Evolutionary conservation across 2,329 filamentous ascomycete species (phyloP), one percentile per base, ranked within the genome.

Genomic region (Ophiostoma fasciatum): DNA sequence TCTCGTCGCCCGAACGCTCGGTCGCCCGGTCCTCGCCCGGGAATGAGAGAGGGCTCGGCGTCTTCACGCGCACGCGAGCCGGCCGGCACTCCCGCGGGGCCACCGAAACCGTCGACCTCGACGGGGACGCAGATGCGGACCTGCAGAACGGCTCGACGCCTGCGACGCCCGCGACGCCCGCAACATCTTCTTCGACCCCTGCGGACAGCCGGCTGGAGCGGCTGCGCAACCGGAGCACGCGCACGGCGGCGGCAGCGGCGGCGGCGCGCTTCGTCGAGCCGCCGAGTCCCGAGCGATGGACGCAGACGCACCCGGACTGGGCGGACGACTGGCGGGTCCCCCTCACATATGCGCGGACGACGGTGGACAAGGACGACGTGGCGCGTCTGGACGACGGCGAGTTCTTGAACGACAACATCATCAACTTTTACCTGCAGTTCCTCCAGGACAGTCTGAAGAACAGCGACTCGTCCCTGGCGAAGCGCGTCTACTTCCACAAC

Each of bases 351-450:
- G 75, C 71, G 33, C 67, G 74, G 42, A 72, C 77, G 1, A 73
- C 68, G 1, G 73, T 90, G 2, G 71, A 82, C 38, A 74, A 68
- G 42, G 62, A 68, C n/a, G 83, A 90, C 49, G 74, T 96, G 23
- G 59, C 66, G 15, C 69, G 83, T 28, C 67, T 98, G 3, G 78
- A 93, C 41, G 82, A 92, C 43, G 82, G 77, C 11, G 72, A 94
- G 46, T 93, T 81, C 40, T 59, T 98, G 29, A 98, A 98, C 51
- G 90, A 98, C 59, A 94, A 84, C 49, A 61, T 98, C 20, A 81
- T 98, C 46, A 76, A 73, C 34, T 94, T 94, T 52, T 94, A 92
- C 51, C 64, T 94, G 37, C 75, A 79, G 21, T 82, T 76, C 46
- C 60, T 88, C 6, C 75, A 87, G 49, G 60, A 68, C 39, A 57